Conservation (phyloP, 179 eudicot species). For the Beta macrorhiza region DNA sequence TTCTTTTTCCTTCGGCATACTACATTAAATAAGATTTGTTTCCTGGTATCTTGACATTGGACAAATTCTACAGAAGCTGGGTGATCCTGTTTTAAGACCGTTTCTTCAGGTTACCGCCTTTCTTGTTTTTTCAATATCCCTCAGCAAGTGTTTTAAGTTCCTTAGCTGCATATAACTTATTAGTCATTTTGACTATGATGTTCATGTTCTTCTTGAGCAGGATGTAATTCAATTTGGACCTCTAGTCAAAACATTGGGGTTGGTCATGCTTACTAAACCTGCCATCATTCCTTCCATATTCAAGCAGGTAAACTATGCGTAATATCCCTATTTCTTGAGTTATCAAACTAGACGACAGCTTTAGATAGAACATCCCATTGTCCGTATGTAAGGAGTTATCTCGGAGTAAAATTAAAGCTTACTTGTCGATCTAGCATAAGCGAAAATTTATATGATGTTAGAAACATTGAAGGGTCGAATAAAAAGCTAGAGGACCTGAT, state of each 20-base stretch:
- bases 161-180: neutral
- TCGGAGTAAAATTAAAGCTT: neutral
- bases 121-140: neutral
- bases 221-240: conserved; percentile 98
- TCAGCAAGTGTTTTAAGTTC: neutral
- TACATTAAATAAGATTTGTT: neutral
- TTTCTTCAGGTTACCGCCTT: conserved; percentile 78
- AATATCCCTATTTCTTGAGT: neutral
- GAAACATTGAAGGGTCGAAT: no score
- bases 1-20: no score
- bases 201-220: conserved; percentile 36
- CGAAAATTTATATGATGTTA: neutral
- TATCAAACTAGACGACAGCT: neutral
- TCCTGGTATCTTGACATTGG: conserved; percentile 13
- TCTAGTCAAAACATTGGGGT: conserved; percentile 89
- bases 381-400: neutral
- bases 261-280: conserved; percentile 84
- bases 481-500: no score
- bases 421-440: neutral
- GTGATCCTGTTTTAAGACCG: conserved; percentile 91
- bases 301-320: conserved; percentile 60
- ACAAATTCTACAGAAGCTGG: conserved; percentile 60
- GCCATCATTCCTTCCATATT: conserved; percentile 83
- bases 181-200: neutral
- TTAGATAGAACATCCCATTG: neutral